phyloP scores from a whole-genome alignment of 768 basidiomycete genomes.

The Hortiboletus campestris region DNA sequence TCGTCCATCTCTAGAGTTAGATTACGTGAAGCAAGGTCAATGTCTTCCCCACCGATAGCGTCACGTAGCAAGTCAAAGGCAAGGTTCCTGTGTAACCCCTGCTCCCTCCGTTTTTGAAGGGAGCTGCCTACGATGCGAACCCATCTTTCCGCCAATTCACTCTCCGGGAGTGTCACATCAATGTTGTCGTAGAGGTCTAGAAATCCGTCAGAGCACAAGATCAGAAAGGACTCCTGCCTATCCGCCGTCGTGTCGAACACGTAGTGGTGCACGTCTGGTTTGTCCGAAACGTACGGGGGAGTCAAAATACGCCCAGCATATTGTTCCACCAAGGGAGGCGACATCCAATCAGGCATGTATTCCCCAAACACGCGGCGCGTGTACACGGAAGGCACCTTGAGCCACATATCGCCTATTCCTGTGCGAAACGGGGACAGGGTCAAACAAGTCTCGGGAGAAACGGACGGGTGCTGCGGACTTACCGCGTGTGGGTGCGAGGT shows the following conservation, averaged over 20 bases:
- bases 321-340: slow-evolving; percentile 12
- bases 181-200: slow-evolving; percentile 38
- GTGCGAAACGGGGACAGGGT: slow-evolving; percentile 16
- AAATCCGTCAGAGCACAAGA: slow-evolving; percentile 49
- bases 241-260: slow-evolving; percentile 22
- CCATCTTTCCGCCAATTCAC: slow-evolving; percentile 37
- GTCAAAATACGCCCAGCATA: slow-evolving; percentile 39
- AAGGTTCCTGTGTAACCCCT: slow-evolving; percentile 28
- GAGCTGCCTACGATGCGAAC: slow-evolving; percentile 29
- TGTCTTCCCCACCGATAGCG: slow-evolving; percentile 43
- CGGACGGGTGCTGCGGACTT: slow-evolving; percentile 3
- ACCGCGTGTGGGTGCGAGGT: slow-evolving; percentile 40
- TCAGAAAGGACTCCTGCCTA: slow-evolving; percentile 31
- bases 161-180: slow-evolving; percentile 19
- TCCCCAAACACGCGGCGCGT: slow-evolving; percentile 31
- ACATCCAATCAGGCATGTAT: slow-evolving; percentile 25
- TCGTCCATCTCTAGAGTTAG: slow-evolving; percentile 51
- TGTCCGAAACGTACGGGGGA: slow-evolving; percentile 45
- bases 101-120: slow-evolving; percentile 21
- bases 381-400: slow-evolving; percentile 35
- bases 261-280: slow-evolving; percentile 41
- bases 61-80: slow-evolving; percentile 43
- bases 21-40: slow-evolving; percentile 39
- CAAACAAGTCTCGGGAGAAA: slow-evolving; percentile 2
- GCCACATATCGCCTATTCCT: slow-evolving; percentile 37